Evolutionary conservation across 2,329 filamentous ascomycete species (phyloP), one percentile per base, ranked within the genome.

Genomic region (Beauveria varroae): DNA sequence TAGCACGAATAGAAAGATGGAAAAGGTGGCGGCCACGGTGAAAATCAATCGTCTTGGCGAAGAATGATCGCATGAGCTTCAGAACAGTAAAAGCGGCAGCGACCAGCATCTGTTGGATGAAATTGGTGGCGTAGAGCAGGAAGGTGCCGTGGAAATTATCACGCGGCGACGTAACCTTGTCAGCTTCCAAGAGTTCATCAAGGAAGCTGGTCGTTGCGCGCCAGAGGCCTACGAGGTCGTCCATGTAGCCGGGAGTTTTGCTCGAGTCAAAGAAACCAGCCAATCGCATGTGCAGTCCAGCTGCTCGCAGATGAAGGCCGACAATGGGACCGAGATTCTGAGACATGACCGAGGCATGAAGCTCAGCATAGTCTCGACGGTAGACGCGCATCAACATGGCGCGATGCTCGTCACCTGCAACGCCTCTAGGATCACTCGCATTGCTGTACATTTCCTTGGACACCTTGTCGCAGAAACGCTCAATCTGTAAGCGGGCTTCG

Each of bases 21-120:
- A 93, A 92, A 12, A 91, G 81, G 5, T 79, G 81, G 26, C 87
- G 83, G 14, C 87, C 88, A 6, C 85, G 80, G 43, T 86, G 81
- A 61, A 84, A 85, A 66, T 92, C 88, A 60, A 90, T 85, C n/a
- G 86, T 85, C 66, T 82, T 82, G 46, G 87, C 81, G 67, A 93
- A 93, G 74, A 87, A 88, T 22, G 89, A 91, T 55, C 87, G 85
- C 75, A 93, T 87, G 61, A 93, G 79, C 68, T 93, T 93, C 64
- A 93, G 80, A 53, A 95, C 76, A 1, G 89, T 86, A 67, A 92
- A 92, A 3, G 87, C 86, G 5, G 87, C 89, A 2, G 89, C 90
- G n/a, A 93, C 85, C 61, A 92, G 84, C 87, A 93, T 93, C 73
- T 93, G 90, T 70, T 91, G 86, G 57, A 93, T 84, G 72, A 93